Evolutionary conservation across 768 basidiomycete species (phyloP).

Genomic region (Amanita jacksonii): DNA sequence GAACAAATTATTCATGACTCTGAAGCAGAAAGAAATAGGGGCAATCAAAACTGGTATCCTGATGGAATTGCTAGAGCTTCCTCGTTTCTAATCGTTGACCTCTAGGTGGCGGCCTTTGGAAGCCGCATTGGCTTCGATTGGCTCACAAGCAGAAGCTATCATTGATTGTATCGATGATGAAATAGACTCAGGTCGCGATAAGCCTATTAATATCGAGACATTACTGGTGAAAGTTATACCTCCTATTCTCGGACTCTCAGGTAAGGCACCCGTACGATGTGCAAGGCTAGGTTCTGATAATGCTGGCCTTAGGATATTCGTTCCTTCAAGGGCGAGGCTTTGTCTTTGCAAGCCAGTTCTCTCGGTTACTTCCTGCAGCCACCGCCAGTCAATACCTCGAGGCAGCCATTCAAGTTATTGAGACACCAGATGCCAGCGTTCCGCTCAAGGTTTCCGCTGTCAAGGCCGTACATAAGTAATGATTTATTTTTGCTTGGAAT

Average conservation of each 20-base stretch:
- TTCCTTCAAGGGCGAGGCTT: constrained; percentile 95
- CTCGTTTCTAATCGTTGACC: constrained; percentile 8
- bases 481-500: background rate
- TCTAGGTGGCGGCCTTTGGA: constrained; percentile 90
- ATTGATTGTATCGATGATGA: constrained; percentile 74
- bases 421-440: constrained; percentile 58
- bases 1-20: constrained; percentile 51
- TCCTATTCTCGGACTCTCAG: constrained; percentile 56
- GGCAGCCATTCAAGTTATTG: constrained; percentile 79
- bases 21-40: constrained; percentile 41
- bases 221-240: constrained; percentile 77
- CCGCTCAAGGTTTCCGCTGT: constrained; percentile 93
- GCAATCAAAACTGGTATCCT: constrained; percentile 55
- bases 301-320: constrained; percentile 50
- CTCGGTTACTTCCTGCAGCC: constrained; percentile 58
- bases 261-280: constrained; percentile 26
- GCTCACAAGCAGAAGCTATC: constrained; percentile 70
- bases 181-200: constrained; percentile 46
- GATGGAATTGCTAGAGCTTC: background rate
- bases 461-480: constrained; percentile 87
- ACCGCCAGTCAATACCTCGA: constrained; percentile 81
- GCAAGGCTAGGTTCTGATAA: background rate
- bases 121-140: constrained; percentile 71
- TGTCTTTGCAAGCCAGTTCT: constrained; percentile 88
- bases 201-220: constrained; percentile 68